Evolutionary conservation across 2,329 filamentous ascomycete genomes (phyloP).

Genomic region (Trichocomaceae sp.): DNA sequence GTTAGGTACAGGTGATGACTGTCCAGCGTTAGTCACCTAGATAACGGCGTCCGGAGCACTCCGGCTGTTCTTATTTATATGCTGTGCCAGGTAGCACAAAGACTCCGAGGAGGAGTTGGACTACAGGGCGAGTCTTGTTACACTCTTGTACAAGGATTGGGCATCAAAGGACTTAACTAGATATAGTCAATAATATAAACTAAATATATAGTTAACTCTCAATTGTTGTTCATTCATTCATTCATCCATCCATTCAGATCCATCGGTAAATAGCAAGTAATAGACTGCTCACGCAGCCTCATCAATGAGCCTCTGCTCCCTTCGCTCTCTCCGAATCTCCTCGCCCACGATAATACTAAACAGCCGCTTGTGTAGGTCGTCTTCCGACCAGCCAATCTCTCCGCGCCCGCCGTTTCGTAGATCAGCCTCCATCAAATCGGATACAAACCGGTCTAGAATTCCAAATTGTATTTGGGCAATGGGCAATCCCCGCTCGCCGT

Average conservation of each 20-base stretch:
- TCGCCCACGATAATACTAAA: conserved; percentile 44
- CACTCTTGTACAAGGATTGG: background rate
- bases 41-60: background rate
- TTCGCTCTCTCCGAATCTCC: conserved; percentile 37
- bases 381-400: conserved; percentile 38
- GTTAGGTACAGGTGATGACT: background rate
- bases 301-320: conserved; percentile 18
- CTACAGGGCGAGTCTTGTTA: too few species aligned
- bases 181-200: too few species aligned
- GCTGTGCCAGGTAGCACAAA: too few species aligned
- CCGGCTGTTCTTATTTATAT: background rate
- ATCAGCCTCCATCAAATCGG: conserved; percentile 30
- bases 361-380: conserved; percentile 38
- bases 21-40: background rate
- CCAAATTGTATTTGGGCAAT: conserved; percentile 39
- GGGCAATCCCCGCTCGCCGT: conserved; percentile 34
- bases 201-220: too few species aligned
- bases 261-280: background rate
- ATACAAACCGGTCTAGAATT: conserved; percentile 35
- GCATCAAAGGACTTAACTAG: too few species aligned
- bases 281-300: background rate
- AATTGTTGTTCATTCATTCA: background rate
- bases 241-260: background rate
- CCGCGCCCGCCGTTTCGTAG: conserved; percentile 31
- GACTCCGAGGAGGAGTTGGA: background rate